Base-by-base conservation (phyloP, 2,329 filamentous ascomycete species). In the Hirsutella minnesotensis region DNA sequence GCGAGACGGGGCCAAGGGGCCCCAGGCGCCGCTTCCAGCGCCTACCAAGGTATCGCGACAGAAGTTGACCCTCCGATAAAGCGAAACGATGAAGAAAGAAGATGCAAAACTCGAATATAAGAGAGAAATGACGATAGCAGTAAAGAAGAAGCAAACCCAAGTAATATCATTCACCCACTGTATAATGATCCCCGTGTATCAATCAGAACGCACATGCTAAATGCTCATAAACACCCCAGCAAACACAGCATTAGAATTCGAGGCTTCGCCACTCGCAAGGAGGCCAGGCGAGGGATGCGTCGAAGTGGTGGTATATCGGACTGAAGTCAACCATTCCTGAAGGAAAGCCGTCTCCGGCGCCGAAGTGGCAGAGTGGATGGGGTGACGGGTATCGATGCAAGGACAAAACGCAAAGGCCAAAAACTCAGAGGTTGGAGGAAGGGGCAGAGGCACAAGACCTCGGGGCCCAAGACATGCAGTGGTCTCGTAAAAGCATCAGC, bases 1-100 rank as follows among this genome's bases (percentile, higher is more conserved):
- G 37, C 21, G 10, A 41, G 38, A 30, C 38, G 16, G 24, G 36
- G 27, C 31, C 38, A 21, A 45, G 42, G 31, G 29, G 5, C 39
- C 36, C 31, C 40, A 42, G 46, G 42, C 38, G 21, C 40, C 3
- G 38, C 38, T 24, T 31, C 38, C 20, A 47, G 44, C 43, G 42
- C 47, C 46, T 36, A 29, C 48, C 44, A 40, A 48, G 48, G 48
- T 47, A 49, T 49, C 48, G 41, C 42, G 22, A 38, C 38, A 40
- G 19, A 10, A 30, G 16, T 30, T 12, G 18, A 21, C 18, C 15
- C 12, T 18, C 18, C 18, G 12, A 19, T 7, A 19, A 40, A 5
- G 20, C 5, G 22, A 5, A 30, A 22, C 15, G 24, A 30, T 16
- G 19, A 29, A n/a, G n/a, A 27, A 30, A 19, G 30, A 16, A 13